Conservation (phyloP, 371 early-diverging fungal genomes). For the Smittium mucronatum region DNA sequence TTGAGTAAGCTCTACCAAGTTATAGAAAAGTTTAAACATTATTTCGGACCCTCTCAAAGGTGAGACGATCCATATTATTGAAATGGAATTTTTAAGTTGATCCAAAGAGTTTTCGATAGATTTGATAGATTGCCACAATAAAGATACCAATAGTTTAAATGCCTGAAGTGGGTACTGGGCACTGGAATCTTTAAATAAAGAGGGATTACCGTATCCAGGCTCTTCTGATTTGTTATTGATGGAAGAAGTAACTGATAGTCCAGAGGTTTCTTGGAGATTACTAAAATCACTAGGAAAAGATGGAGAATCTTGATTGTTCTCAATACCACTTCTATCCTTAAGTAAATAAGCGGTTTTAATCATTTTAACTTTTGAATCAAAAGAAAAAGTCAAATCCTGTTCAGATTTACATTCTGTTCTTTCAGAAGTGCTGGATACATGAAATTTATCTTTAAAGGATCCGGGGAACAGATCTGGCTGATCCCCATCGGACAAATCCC, state of each 20-base stretch:
- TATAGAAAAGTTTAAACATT: slow-evolving; percentile 13
- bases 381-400: not conserved
- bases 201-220: no score
- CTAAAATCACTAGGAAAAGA: not conserved
- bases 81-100: slow-evolving; percentile 13
- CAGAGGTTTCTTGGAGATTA: not conserved
- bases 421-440: no score
- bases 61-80: slow-evolving; percentile 21
- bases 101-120: slow-evolving; percentile 10
- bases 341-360: not conserved
- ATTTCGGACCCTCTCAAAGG: slow-evolving; percentile 21
- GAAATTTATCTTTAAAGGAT: no score
- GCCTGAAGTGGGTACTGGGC: slow-evolving; percentile 18
- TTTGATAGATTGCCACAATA: slow-evolving; percentile 13
- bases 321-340: not conserved
- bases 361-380: not conserved
- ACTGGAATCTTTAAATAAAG: no score
- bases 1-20: slow-evolving; percentile 8
- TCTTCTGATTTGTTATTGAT: no score
- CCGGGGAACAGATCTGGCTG: not conserved
- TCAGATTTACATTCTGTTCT: not conserved
- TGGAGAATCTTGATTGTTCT: not conserved
- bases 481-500: not conserved
- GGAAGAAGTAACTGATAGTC: no score
- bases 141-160: slow-evolving; percentile 4